These are phyloP conservation scores for Umbilicaria muhlenbergii DNA, from an alignment of 495 filamentous ascomycete genomes.

Conservation along the genomic window DNA sequence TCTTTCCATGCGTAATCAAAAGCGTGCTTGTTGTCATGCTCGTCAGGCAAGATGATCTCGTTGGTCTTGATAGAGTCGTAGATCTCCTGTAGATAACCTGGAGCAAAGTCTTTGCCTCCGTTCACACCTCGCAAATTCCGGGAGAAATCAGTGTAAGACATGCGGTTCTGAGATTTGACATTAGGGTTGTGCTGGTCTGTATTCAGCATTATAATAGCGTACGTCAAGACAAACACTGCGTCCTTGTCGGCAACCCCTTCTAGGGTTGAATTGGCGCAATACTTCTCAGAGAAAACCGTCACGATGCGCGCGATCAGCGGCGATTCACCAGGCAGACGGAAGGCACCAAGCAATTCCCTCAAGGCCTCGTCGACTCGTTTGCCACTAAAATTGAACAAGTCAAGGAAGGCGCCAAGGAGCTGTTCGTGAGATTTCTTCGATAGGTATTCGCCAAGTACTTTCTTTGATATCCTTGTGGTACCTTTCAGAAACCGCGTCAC, in stretches of 20 bases:
- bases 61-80: constrained; percentile 82
- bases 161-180: constrained; percentile 62
- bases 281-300: constrained; percentile 71
- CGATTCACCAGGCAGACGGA: constrained; percentile 87
- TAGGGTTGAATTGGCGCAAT: constrained; percentile 54
- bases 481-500: constrained; percentile 74
- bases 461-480: constrained; percentile 79
- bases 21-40: constrained; percentile 89
- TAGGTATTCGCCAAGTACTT: constrained; percentile 75
- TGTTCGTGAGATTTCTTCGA: constrained; percentile 76
- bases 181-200: constrained; percentile 94
- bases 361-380: constrained; percentile 84
- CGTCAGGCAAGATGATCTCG: constrained; percentile 93
- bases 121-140: constrained; percentile 85
- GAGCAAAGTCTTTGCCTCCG: constrained; percentile 64
- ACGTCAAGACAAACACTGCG: constrained; percentile 78
- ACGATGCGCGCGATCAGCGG: constrained; percentile 87
- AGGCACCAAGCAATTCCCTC: constrained; percentile 73
- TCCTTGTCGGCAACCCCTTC: constrained; percentile 76
- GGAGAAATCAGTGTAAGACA: constrained; percentile 67
- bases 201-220: constrained; percentile 92
- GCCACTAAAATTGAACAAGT: constrained; percentile 69
- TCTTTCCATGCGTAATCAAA: constrained; percentile 98
- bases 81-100: constrained; percentile 73
- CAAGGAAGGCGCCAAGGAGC: constrained; percentile 69